Conservation (phyloP, 2,329 filamentous ascomycete genomes). For the Aspergillus sp. region DNA sequence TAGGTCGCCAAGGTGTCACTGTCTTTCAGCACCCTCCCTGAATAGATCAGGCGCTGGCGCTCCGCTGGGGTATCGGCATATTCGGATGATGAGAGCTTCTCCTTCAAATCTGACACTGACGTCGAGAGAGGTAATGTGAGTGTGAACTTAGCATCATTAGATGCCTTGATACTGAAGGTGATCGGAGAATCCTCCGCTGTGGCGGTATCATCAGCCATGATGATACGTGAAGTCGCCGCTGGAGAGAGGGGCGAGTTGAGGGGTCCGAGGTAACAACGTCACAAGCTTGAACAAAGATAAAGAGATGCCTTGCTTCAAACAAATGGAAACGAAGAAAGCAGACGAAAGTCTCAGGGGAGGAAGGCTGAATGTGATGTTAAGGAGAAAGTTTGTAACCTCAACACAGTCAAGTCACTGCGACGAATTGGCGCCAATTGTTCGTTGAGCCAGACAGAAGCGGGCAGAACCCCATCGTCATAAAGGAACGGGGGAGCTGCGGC, state of each 20-base stretch:
- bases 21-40: conserved; percentile 94
- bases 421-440: neutral
- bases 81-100: conserved; percentile 76
- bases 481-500: conserved; percentile 1
- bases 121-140: conserved; percentile 76
- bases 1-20: conserved; percentile 79
- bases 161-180: conserved; percentile 97
- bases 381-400: neutral
- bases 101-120: conserved; percentile 83
- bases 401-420: neutral
- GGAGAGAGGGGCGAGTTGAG: conserved; percentile 10
- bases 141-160: conserved; percentile 80
- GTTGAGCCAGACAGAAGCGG: conserved; percentile 28
- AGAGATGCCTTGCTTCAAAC: neutral
- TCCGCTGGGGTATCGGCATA: conserved; percentile 85
- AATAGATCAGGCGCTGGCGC: conserved; percentile 94
- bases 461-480: conserved; percentile 37
- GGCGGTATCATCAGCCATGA: conserved; percentile 43
- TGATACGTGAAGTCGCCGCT: conserved; percentile 19
- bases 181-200: conserved; percentile 68
- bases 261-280: conserved; percentile 10
- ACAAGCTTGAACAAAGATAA: conserved; percentile 6
- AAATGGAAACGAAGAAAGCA: neutral
- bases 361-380: neutral
- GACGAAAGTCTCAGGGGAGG: neutral